Evolutionary conservation across 441 rosid species (phyloP).

Genomic region (Erodium chrysanthum): DNA sequence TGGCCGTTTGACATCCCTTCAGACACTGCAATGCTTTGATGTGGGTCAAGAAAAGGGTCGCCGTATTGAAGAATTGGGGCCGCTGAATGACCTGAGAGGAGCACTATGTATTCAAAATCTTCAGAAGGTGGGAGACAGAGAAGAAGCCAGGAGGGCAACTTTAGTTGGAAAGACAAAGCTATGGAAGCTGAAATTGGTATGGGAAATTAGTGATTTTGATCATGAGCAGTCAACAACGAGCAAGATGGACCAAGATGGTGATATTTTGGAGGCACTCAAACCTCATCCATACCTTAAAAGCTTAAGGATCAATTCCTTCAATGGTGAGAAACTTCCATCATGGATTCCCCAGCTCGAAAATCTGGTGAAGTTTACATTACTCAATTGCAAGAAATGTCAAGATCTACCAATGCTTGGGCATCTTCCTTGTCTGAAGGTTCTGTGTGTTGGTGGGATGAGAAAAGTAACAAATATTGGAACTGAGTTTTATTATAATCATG

Average conservation of each 20-base stretch:
- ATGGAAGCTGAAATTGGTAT: background rate
- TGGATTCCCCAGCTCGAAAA: background rate
- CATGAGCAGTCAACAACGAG: background rate
- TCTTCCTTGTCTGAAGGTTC: conserved; percentile 6
- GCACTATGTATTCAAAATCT: background rate
- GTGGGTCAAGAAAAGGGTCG: background rate
- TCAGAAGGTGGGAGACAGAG: background rate
- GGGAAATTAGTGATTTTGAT: background rate
- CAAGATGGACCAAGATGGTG: too few relatives aligned
- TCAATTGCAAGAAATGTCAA: conserved; percentile 3
- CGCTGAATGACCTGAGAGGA: background rate
- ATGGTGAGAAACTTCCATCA: background rate
- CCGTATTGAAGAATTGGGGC: background rate
- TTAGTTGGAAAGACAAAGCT: background rate
- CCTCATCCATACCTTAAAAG: conserved; percentile 12
- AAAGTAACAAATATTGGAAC: background rate
- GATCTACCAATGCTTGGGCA: conserved; percentile 9
- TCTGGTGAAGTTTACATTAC: background rate
- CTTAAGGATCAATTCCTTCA: background rate
- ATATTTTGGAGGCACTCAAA: conserved; percentile 7
- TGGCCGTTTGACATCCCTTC: background rate
- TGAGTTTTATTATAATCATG: background rate
- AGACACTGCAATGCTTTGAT: background rate
- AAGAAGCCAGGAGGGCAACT: background rate
- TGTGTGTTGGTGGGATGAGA: background rate